Conservation (phyloP, 495 filamentous ascomycete genomes). For the Aspergillus baeticus region DNA sequence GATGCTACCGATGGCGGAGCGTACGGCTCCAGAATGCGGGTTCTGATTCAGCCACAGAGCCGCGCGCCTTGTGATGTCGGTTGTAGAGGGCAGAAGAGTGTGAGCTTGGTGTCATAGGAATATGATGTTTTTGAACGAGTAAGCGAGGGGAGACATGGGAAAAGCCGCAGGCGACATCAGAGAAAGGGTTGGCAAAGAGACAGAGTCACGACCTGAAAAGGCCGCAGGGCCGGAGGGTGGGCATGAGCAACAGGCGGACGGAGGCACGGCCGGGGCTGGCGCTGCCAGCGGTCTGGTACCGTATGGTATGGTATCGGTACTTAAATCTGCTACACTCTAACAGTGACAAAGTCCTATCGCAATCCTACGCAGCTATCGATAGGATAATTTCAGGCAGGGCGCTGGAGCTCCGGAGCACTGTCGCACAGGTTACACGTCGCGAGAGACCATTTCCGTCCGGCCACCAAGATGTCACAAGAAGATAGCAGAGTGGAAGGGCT, state of each 20-base stretch:
- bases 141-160: conserved; percentile 17
- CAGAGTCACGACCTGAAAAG: conserved; percentile 8
- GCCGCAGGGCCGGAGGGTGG: conserved; percentile 16
- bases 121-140: conserved; percentile 9
- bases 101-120: conserved; percentile 17
- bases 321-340: neutral
- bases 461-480: neutral
- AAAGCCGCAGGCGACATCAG: conserved; percentile 12
- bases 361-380: neutral
- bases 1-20: conserved; percentile 30
- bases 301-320: conserved; percentile 8
- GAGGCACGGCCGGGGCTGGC: neutral
- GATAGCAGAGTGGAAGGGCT: neutral
- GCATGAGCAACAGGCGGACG: conserved; percentile 13
- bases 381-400: no score
- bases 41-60: conserved; percentile 22
- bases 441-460: neutral
- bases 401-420: neutral
- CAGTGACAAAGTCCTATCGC: neutral
- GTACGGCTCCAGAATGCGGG: conserved; percentile 23
- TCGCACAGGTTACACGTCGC: neutral
- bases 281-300: neutral
- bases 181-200: conserved; percentile 19
- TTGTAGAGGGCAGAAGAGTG: conserved; percentile 15
- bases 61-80: conserved; percentile 14